Evolutionary conservation across 2,329 filamentous ascomycete genomes (phyloP), one percentile per base, ranked within the genome.

Genomic region (Ophiocordyceps camponoti-leonardi): DNA sequence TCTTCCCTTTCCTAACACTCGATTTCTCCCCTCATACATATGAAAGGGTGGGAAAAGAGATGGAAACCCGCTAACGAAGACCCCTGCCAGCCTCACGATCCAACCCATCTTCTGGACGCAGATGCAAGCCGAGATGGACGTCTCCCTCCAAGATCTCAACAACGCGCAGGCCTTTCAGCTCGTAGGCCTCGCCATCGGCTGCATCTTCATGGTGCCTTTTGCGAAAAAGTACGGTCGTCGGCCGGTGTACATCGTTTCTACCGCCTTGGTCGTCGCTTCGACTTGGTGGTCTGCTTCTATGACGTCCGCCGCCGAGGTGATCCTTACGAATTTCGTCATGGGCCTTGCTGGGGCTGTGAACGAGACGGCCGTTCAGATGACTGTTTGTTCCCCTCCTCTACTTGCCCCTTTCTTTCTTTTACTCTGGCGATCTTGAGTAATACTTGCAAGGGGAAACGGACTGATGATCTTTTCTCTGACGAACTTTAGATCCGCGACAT

Each of bases 321-420:
- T 54, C 12, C 5, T 52, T 2, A 55, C 52, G 2, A 54, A 53
- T 26, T n/a, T 58, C 0, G 45, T 61, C 0, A 55, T 56, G 6
- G 63, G 64, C 0, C 45, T 67, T 16, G 59, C 61, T 2, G 62
- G 61, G 4, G 59, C 63, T 2, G 58, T 60, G 1, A 65, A 65
- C 18, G 63, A 67, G 41, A 58, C 61, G 1, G 57, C 61, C 12
- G 57, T 56, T 0, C 60, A 65, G 41, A 65, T 67, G 50, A 67
- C 60, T 1, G 58, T 58, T 11, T 48, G 45, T 44, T 18, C 11
- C 19, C 33, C 31, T 4, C 8, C 5, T 16, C n/a, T n/a, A n/a
- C n/a, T n/a, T n/a, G n/a, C n/a, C n/a, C n/a, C n/a, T n/a, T n/a
- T n/a, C n/a, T n/a, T n/a, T n/a, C n/a, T n/a, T n/a, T n/a, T n/a